Evolutionary conservation across 176 grass and related monocot genomes (phyloP).

Genomic region (Rhynchospora tenuis): DNA sequence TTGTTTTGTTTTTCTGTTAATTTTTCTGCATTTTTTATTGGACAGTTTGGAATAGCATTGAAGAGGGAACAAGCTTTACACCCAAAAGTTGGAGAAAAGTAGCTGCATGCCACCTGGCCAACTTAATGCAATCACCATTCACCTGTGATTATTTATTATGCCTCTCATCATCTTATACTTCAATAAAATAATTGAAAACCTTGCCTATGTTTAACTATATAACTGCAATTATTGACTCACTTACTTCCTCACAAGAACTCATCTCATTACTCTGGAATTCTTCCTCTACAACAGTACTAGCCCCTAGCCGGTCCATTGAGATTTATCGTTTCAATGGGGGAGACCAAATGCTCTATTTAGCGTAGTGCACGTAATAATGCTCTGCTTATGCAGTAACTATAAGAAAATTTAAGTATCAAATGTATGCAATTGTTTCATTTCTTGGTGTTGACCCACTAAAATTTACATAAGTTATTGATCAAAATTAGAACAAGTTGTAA

Average conservation of each 20-base stretch:
- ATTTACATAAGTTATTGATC: too few species aligned
- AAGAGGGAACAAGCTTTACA: constrained; percentile 33
- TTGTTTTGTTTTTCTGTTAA: not conserved
- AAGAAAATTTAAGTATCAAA: too few species aligned
- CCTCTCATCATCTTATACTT: constrained; percentile 4
- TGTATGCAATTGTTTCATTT: too few species aligned
- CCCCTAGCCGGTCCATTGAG: not conserved
- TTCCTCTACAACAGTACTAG: not conserved
- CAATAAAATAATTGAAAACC: not conserved
- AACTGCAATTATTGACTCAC: constrained; percentile 11
- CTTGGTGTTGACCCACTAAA: too few species aligned
- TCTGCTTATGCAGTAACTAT: too few species aligned
- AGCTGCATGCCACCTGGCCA: constrained; percentile 31
- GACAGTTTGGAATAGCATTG: constrained; percentile 30
- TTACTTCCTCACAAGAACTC: not conserved
- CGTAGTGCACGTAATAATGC: too few species aligned
- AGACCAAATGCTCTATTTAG: not conserved
- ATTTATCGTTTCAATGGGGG: not conserved
- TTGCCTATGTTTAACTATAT: constrained; percentile 17
- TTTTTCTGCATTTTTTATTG: not conserved
- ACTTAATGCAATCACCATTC: constrained; percentile 69
- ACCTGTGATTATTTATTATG: constrained; percentile 43
- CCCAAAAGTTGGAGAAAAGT: constrained; percentile 49
- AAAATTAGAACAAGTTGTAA: too few species aligned
- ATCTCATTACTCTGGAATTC: not conserved